Base-by-base conservation (phyloP, 2,329 filamentous ascomycete species). In the Trichophaea hybrida region DNA sequence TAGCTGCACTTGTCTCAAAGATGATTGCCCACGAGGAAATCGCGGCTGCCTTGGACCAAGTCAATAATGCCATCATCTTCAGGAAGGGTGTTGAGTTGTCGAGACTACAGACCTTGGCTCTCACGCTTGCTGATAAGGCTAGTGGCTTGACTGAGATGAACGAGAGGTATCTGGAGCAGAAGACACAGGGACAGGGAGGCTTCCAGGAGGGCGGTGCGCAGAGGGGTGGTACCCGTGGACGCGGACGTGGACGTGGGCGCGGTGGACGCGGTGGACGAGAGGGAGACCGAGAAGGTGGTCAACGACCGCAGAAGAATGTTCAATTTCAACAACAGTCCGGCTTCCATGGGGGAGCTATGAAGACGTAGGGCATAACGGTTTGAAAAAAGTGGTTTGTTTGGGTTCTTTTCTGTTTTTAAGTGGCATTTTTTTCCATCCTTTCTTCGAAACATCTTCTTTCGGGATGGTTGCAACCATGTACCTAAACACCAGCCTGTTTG, bases 1-100 rank as follows among this genome's bases (percentile, higher is more conserved):
- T 96, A 55, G 79, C 86, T n/a, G 89, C 93, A 38, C 84, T 98
- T 59, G 83, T 98, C 70, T 94, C 88, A 80, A 94, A 94, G 78
- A 98, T 98, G 93, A 97, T 98, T 74, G 94, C 89, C 70, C 93
- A 98, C 77, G 93, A 98, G 75, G 93, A 98, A 75, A 84, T 98
- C 54, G 88, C 87, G 7, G 93, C 93, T 48, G 94, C 93, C 40
- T 82, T 98, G 33, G 94, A 98, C 77, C 93, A 98, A 76, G 91
- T 98, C 75, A 96, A 94, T 70, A 84, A 86, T 68, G 94, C 88
- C 55, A 88, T 98, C 74, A 93, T 97, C 76, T 98, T 98, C 87
- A 86, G 93, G 74, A 97, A 98, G 83, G 94, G 93, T 61, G 93
- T 98, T 64, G 94, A 98, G 79, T 82, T 98, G 66, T 95, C 88